phyloP scores from a whole-genome alignment of 1,139 yeast genomes.

The Geotrichum phurueaensis region DNA sequence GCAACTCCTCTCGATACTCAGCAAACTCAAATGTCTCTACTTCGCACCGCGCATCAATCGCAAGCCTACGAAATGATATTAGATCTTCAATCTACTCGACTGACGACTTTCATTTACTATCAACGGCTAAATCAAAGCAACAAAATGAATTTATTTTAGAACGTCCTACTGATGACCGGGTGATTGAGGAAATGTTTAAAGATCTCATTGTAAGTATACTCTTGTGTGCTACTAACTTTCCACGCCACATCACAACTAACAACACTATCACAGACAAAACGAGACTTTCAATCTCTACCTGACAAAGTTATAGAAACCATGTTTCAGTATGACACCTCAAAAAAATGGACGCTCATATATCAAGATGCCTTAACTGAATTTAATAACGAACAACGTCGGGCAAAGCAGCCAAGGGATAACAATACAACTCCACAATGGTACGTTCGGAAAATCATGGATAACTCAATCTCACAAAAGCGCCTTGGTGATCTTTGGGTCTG shows the following conservation, averaged over 20 bases:
- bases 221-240: neutral
- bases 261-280: slow-evolving; percentile 47
- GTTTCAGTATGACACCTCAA: slow-evolving; percentile 65
- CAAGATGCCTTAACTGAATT: slow-evolving; percentile 80
- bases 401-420: slow-evolving; percentile 29
- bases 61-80: neutral
- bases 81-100: slow-evolving; percentile 8
- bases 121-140: slow-evolving; percentile 1
- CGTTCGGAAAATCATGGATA: slow-evolving; percentile 67
- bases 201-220: slow-evolving; percentile 30
- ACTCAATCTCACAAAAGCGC: slow-evolving; percentile 62
- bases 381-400: slow-evolving; percentile 49
- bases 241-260: neutral
- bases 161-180: slow-evolving; percentile 30
- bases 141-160: slow-evolving; percentile 7
- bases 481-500: slow-evolving; percentile 86
- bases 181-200: slow-evolving; percentile 35
- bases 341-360: slow-evolving; percentile 87
- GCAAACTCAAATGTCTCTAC: neutral
- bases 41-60: neutral
- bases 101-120: neutral
- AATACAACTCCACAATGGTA: slow-evolving; percentile 66
- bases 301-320: slow-evolving; percentile 72
- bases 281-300: slow-evolving; percentile 78
- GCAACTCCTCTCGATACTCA: neutral